Conservation (phyloP, 257 asterid genomes). For the Solanum clarkiae region DNA sequence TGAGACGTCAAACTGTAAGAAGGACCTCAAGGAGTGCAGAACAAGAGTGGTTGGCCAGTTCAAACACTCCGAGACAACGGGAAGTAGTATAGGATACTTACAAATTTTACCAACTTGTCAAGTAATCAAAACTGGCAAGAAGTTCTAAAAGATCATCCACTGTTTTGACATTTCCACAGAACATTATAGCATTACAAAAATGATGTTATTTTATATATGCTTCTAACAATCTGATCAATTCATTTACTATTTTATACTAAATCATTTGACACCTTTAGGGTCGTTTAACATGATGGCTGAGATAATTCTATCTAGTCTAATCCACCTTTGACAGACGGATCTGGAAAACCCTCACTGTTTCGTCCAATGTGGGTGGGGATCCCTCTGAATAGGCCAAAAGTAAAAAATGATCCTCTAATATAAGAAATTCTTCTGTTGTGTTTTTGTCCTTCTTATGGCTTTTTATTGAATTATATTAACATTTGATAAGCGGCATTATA, state of each 20-base stretch:
- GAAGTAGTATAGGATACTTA: not conserved
- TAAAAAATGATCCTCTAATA: not conserved
- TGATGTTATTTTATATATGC: not conserved
- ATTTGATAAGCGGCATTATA: not conserved
- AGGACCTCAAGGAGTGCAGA: not conserved
- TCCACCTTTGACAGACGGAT: not conserved
- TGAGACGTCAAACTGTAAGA: not conserved
- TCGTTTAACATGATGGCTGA: not conserved
- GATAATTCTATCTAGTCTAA: not conserved
- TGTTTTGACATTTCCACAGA: not conserved
- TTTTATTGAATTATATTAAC: not conserved
- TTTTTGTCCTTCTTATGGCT: not conserved
- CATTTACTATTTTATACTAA: not conserved
- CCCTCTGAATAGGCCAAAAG: not conserved
- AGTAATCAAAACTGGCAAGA: not conserved
- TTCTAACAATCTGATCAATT: not conserved
- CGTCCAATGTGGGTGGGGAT: not conserved
- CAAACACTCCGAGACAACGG: not conserved
- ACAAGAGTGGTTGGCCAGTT: not conserved
- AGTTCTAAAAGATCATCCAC: not conserved
- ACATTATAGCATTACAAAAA: not conserved
- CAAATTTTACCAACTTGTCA: not conserved
- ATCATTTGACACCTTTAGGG: not conserved
- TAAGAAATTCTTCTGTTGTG: not conserved
- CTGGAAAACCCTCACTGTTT: not conserved